Evolutionary conservation across 116 monocot species (phyloP).

Genomic region (Phalaenopsis hybrid): DNA sequence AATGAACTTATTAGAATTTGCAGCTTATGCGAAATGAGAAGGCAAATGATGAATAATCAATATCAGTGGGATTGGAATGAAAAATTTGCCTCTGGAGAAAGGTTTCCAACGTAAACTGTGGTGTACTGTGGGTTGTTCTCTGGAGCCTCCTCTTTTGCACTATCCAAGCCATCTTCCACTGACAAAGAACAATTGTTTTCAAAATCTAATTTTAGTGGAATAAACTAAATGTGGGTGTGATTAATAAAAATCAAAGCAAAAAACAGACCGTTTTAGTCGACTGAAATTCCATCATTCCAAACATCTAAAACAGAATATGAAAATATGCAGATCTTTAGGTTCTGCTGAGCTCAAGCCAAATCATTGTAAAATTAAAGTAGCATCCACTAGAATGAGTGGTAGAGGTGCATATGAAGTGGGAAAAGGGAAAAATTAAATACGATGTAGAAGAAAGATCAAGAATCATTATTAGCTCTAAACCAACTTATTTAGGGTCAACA

Average conservation of each 20-base stretch:
- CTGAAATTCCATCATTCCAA: background rate
- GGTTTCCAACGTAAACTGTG: conserved; percentile 90
- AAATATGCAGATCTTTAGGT: too few species aligned
- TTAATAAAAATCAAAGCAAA: too few species aligned
- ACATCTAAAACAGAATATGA: background rate
- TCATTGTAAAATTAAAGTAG: too few species aligned
- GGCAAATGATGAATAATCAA: background rate
- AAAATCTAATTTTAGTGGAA: background rate
- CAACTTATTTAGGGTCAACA: too few species aligned
- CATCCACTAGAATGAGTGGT: too few species aligned
- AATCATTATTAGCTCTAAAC: too few species aligned
- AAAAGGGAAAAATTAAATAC: too few species aligned
- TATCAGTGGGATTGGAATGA: background rate
- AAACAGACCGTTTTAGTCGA: background rate
- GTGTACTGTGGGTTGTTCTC: conserved; percentile 91
- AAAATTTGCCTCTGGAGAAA: conserved; percentile 53
- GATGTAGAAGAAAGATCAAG: too few species aligned
- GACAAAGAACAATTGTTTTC: background rate
- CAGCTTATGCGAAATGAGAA: too few species aligned
- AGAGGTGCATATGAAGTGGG: too few species aligned
- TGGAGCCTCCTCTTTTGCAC: conserved; percentile 55
- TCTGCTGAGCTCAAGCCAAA: too few species aligned
- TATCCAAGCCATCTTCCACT: conserved; percentile 59
- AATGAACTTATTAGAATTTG: background rate
- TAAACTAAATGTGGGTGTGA: background rate